A percentile compares a stretch with the other conserved stretches of the same genome.
phyloP scores from a whole-genome alignment of 805 yeast genomes.

The Ascoidea rubescens region DNA sequence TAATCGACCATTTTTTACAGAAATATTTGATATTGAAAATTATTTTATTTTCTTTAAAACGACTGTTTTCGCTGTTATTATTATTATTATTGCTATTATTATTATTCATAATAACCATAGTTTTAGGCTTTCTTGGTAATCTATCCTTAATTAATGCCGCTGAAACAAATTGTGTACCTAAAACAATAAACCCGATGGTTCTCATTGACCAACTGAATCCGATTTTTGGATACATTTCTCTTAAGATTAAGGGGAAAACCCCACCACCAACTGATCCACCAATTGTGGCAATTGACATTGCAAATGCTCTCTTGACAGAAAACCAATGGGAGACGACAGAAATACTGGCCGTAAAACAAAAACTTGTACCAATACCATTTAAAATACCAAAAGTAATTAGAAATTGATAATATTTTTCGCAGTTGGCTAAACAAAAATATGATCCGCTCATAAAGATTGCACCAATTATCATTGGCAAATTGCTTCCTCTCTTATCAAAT shows the following conservation, averaged over 20 bases:
- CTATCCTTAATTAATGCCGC: slow-evolving; percentile 27
- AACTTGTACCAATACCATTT: slow-evolving; percentile 43
- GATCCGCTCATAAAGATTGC: slow-evolving; percentile 30
- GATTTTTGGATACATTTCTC: slow-evolving; percentile 26
- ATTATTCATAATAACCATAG: not conserved
- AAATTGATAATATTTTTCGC: slow-evolving; percentile 42
- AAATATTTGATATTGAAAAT: slow-evolving; percentile 4
- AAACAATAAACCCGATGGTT: slow-evolving; percentile 29
- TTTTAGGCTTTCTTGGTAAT: slow-evolving; percentile 12
- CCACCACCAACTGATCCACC: slow-evolving; percentile 45
- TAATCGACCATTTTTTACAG: no score
- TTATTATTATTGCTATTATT: not conserved
- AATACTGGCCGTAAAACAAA: slow-evolving; percentile 41
- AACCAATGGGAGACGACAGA: slow-evolving; percentile 57
- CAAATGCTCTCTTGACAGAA: slow-evolving; percentile 38
- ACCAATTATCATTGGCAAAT: slow-evolving; percentile 26
- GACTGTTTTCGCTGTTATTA: slow-evolving; percentile 5
- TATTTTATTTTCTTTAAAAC: slow-evolving; percentile 24
- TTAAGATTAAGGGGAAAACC: slow-evolving; percentile 36
- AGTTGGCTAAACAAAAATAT: slow-evolving; percentile 36
- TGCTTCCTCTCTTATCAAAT: slow-evolving; percentile 40
- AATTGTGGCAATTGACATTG: slow-evolving; percentile 30
- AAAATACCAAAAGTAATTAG: slow-evolving; percentile 39
- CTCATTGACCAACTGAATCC: slow-evolving; percentile 49
- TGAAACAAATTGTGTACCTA: slow-evolving; percentile 22